phyloP scores from a whole-genome alignment of 148 eudicot genomes.

The Rhododendron mucronatum region DNA sequence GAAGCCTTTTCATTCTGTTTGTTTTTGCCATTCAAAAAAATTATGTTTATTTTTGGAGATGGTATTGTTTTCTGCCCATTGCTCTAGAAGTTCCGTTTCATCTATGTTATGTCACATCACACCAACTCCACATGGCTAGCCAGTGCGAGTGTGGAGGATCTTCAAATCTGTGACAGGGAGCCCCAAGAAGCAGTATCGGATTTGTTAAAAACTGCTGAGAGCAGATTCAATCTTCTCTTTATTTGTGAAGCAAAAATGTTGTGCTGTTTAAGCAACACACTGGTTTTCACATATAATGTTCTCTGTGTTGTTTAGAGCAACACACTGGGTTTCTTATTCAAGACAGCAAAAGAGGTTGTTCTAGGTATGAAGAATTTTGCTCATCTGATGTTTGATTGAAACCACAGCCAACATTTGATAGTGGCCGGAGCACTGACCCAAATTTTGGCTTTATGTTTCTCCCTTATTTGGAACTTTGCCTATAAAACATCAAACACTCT shows the following conservation, averaged over 20 bases:
- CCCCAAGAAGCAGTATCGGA: background rate
- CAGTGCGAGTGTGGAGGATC: background rate
- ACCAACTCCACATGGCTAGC: background rate
- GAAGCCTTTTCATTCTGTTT: background rate
- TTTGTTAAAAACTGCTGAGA: background rate
- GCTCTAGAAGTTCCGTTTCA: background rate
- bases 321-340: background rate
- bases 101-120: background rate
- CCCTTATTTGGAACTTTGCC: background rate
- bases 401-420: background rate
- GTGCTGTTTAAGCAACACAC: background rate
- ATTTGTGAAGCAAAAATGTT: background rate
- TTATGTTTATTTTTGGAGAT: background rate
- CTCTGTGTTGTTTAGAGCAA: background rate
- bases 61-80: background rate
- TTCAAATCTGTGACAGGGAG: background rate
- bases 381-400: background rate
- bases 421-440: background rate
- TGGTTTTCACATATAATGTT: background rate
- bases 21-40: background rate
- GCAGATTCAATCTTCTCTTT: background rate
- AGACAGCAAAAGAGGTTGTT: background rate
- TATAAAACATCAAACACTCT: background rate
- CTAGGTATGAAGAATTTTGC: slow-evolving; percentile 1
- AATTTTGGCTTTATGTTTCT: background rate